Evolutionary conservation across 2,329 filamentous ascomycete genomes (phyloP).

Genomic region (Aspergillus tamarii): DNA sequence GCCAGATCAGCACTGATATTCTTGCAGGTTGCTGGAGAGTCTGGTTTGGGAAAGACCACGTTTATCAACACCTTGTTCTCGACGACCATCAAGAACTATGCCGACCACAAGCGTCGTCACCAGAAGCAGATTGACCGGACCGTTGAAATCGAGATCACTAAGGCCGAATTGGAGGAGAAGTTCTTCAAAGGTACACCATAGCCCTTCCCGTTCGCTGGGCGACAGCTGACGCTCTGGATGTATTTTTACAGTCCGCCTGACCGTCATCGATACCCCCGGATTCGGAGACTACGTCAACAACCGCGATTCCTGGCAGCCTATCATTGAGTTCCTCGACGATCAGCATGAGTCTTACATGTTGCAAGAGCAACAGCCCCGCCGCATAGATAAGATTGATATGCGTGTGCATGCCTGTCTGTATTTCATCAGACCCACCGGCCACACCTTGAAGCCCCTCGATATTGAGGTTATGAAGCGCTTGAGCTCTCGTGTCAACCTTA

Average conservation of each 20-base stretch:
- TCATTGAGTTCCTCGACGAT: conserved; percentile 99
- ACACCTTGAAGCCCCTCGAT: conserved; percentile 97
- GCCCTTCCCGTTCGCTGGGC: background rate
- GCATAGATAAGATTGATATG: conserved; percentile 98
- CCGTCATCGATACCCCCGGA: conserved; percentile 97
- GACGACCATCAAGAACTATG: conserved; percentile 99
- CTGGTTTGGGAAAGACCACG: conserved; percentile 97
- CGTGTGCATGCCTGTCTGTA: conserved; percentile 98
- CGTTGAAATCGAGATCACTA: conserved; percentile 99
- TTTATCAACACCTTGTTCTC: conserved; percentile 99
- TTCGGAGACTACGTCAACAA: conserved; percentile 99
- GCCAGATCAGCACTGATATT: conserved; percentile 29
- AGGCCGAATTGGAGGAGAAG: conserved; percentile 99
- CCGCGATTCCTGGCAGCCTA: conserved; percentile 99
- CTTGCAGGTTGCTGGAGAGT: conserved; percentile 90
- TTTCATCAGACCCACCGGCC: conserved; percentile 98
- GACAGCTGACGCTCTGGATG: conserved; percentile 21
- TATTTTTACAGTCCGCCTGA: conserved; percentile 76
- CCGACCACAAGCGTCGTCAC: conserved; percentile 98
- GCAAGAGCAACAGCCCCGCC: conserved; percentile 98
- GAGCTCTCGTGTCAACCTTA: conserved; percentile 96
- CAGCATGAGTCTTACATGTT: conserved; percentile 99
- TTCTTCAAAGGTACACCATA: conserved; percentile 92
- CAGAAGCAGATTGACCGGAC: conserved; percentile 99
- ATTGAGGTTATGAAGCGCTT: conserved; percentile 99